Evolutionary conservation across 2,329 filamentous ascomycete species (phyloP), one percentile per base, ranked within the genome.

Genomic region (Trichoderma sp.): DNA sequence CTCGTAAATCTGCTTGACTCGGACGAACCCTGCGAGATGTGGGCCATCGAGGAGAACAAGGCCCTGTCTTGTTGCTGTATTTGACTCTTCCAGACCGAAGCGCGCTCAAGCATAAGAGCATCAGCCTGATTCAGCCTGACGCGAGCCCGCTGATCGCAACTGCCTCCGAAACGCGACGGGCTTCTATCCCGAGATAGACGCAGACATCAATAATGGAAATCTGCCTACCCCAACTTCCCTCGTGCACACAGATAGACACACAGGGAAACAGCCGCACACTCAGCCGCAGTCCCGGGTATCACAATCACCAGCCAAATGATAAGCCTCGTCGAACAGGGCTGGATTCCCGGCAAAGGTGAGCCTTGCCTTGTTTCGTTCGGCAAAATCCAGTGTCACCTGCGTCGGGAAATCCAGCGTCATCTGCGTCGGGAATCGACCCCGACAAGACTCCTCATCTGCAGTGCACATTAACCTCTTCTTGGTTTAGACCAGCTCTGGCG

Each of bases 371-470:
- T 58, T 69, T 30, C 39, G 39, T 43, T n/a, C 15, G 39, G 39
- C 39, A 43, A 43, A n/a, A 39, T 39, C 15, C 34, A 39, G 15
- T 17, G 15, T 39, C 36, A 39, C 6, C 36, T 39, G 36, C 36
- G 23, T 50, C 36, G 34, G 34, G n/a, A n/a, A 20, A 34, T 61
- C 66, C 61, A 26, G 20, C 20, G 20, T 20, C 32, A n/a, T 32
- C 26, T 30, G 68, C 47, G 59, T 63, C 72, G 72, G 72, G 72
- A 68, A 73, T 69, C 72, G 69, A 73, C 72, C 50, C 72, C 72
- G 72, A 73, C 69, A 57, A 11, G 43, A 23, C 68, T 70, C 68
- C 68, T 36, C 68, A 59, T 61, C 23, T 53, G 47, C 64, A 43
- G 50, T 12, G 4, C 20, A 15, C 57, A 47, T 53, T 62, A 69